A percentile compares a stretch with the other conserved stretches of the same genome.
phyloP scores from a whole-genome alignment of 805 yeast species.

The Danielozyma ontarioensis region DNA sequence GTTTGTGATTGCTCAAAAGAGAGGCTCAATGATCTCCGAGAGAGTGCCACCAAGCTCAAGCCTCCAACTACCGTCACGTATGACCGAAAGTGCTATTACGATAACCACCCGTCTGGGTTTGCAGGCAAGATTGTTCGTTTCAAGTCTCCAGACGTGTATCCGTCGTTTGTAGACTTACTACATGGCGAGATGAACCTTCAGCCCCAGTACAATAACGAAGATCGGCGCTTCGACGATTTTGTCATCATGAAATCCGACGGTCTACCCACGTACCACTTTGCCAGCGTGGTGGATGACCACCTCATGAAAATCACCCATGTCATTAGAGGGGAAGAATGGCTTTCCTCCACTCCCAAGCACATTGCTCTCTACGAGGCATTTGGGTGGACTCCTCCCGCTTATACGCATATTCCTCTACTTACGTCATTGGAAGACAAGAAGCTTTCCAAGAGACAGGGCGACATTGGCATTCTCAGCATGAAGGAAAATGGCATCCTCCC shows the following conservation, averaged over 20 bases:
- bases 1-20: constrained; percentile 84
- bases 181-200: constrained; percentile 77
- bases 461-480: constrained; percentile 62
- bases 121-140: constrained; percentile 59
- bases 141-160: constrained; percentile 68
- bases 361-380: constrained; percentile 80
- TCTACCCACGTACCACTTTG: constrained; percentile 93
- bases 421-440: constrained; percentile 72
- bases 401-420: constrained; percentile 84
- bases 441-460: constrained; percentile 81
- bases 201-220: constrained; percentile 67
- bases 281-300: constrained; percentile 93
- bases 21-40: constrained; percentile 60
- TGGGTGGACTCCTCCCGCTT: constrained; percentile 79
- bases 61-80: constrained; percentile 93
- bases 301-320: constrained; percentile 91
- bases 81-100: constrained; percentile 71
- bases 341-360: constrained; percentile 93
- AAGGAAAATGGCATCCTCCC: constrained; percentile 65
- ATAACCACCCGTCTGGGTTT: constrained; percentile 28
- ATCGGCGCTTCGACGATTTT: constrained; percentile 83
- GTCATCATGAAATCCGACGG: constrained; percentile 90
- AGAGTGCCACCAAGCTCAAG: constrained; percentile 63
- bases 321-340: constrained; percentile 96
- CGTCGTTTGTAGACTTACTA: constrained; percentile 62